Evolutionary conservation across 2,329 filamentous ascomycete species (phyloP).

Genomic region (Amauroascus niger): DNA sequence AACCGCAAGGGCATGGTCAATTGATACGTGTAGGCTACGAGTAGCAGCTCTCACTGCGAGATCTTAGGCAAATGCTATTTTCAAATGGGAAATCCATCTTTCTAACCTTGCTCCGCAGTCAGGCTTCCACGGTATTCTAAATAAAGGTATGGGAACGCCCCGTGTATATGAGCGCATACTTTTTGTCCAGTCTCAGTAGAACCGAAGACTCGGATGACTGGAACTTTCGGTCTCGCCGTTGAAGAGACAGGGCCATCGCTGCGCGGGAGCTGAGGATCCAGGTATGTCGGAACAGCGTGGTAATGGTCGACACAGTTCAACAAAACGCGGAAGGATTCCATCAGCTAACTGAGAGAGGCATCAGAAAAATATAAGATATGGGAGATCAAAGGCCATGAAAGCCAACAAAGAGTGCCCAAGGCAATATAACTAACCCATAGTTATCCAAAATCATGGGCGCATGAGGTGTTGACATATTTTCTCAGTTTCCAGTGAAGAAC

Average conservation of each 20-base stretch:
- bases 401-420: background rate
- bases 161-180: constrained; percentile 90
- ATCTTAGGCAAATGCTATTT: constrained; percentile 17
- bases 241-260: constrained; percentile 51
- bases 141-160: constrained; percentile 92
- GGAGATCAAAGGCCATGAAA: background rate
- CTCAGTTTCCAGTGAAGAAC: background rate
- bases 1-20: constrained; percentile 79
- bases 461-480: too few species aligned
- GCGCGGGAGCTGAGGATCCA: constrained; percentile 69
- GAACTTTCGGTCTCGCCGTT: constrained; percentile 61
- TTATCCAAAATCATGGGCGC: too few species aligned
- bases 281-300: constrained; percentile 64
- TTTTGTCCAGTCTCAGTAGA: constrained; percentile 91
- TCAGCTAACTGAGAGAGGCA: constrained; percentile 26
- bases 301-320: constrained; percentile 96
- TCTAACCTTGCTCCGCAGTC: constrained; percentile 56
- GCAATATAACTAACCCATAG: too few species aligned
- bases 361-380: background rate
- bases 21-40: constrained; percentile 67
- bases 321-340: constrained; percentile 77
- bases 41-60: constrained; percentile 63
- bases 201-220: constrained; percentile 82
- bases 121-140: constrained; percentile 70
- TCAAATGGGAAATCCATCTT: background rate